Evolutionary conservation across 2,329 filamentous ascomycete genomes (phyloP).

Genomic region (Botrytis tulipae): DNA sequence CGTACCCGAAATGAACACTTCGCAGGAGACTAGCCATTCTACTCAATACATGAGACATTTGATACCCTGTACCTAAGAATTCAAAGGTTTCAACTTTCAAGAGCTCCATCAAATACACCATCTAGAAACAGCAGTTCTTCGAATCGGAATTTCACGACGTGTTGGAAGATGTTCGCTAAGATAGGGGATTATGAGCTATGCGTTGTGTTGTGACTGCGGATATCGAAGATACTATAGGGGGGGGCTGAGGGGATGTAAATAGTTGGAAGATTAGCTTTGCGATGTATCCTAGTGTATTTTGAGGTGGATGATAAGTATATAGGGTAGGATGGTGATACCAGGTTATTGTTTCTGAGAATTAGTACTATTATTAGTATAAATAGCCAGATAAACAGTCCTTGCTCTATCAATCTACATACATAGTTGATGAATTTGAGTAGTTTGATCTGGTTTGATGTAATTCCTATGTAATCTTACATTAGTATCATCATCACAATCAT

Average conservation of each 20-base stretch:
- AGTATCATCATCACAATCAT: not conserved
- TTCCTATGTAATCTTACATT: not conserved
- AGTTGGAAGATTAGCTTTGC: no score
- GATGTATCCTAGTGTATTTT: no score
- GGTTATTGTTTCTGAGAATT: no score
- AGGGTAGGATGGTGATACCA: no score
- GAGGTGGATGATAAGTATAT: no score
- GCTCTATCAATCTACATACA: no score
- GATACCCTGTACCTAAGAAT: not conserved
- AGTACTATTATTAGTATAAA: no score
- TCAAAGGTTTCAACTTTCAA: not conserved
- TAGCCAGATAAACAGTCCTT: no score
- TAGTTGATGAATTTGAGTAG: not conserved
- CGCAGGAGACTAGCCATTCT: not conserved
- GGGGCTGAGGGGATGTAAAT: no score
- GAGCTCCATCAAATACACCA: accelerated
- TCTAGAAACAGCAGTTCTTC: not conserved
- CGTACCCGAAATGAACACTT: not conserved
- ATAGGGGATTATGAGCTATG: not conserved
- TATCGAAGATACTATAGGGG: not conserved
- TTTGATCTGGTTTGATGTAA: no score
- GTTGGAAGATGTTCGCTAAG: not conserved
- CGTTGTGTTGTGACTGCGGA: not conserved
- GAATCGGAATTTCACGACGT: not conserved
- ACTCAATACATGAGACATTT: not conserved